Evolutionary conservation across 371 early-diverging fungal species (phyloP).

Genomic region (Funneliformis caledonium): DNA sequence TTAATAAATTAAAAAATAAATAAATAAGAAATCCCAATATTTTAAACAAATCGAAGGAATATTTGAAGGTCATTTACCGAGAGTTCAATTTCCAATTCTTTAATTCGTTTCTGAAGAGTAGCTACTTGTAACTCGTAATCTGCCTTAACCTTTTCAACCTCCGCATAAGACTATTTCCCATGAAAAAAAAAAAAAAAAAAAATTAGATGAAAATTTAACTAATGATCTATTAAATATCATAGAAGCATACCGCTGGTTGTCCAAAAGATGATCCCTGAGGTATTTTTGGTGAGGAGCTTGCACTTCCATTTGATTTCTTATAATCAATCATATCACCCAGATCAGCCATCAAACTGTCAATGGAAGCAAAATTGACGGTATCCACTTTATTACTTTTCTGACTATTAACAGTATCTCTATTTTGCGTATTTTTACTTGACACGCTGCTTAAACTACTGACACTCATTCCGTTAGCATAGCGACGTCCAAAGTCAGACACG

Average conservation of each 20-base stretch:
- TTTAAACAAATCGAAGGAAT: not conserved
- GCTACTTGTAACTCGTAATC: slow-evolving; percentile 69
- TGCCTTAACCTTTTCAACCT: slow-evolving; percentile 44
- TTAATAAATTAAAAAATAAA: not conserved
- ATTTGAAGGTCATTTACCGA: slow-evolving; percentile 41
- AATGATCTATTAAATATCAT: no score
- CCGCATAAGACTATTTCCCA: slow-evolving; percentile 31
- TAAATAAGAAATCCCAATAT: not conserved
- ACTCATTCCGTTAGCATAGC: slow-evolving; percentile 34
- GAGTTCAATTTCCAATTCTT: slow-evolving; percentile 51
- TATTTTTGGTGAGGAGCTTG: not conserved
- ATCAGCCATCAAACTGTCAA: slow-evolving; percentile 87
- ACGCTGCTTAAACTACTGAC: slow-evolving; percentile 30
- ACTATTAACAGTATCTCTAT: slow-evolving; percentile 41
- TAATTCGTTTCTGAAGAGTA: slow-evolving; percentile 53
- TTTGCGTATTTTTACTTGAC: slow-evolving; percentile 26
- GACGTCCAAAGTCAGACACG: slow-evolving; percentile 31
- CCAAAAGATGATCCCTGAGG: not conserved
- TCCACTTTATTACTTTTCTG: slow-evolving; percentile 44
- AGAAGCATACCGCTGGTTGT: no score
- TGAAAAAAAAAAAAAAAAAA: not conserved
- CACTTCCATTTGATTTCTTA: slow-evolving; percentile 43
- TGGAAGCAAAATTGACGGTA: slow-evolving; percentile 60
- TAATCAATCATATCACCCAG: slow-evolving; percentile 70
- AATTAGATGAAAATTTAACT: not conserved